Percentiles rank a stretch among this genome's conserved stretches.
phyloP scores from a whole-genome alignment of 1,284 basidiomycete species.

The Rhodotorula sp. region DNA sequence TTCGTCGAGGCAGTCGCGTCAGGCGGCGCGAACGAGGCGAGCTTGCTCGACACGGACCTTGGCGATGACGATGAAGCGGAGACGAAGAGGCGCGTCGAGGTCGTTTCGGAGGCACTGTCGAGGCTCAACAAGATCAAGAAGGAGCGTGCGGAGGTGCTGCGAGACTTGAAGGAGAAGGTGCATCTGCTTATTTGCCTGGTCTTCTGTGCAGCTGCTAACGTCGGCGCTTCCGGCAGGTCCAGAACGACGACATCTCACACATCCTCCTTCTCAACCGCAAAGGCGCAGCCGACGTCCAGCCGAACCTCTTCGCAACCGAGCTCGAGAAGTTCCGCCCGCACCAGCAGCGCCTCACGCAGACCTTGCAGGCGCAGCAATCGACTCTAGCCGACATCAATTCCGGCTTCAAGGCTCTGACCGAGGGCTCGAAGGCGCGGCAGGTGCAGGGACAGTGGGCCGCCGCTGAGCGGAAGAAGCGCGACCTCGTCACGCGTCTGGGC shows the following conservation, averaged over 20 bases:
- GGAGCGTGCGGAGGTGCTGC: conserved; percentile 81
- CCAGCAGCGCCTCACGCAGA: conserved; percentile 73
- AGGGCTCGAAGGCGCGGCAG: conserved; percentile 66
- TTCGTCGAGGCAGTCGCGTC: conserved; percentile 59
- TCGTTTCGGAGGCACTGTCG: conserved; percentile 74
- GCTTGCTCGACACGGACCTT: conserved; percentile 53
- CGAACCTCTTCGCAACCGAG: conserved; percentile 83
- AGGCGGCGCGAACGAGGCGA: conserved; percentile 26
- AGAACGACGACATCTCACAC: conserved; percentile 94
- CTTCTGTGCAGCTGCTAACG: background rate
- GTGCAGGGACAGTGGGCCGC: conserved; percentile 76
- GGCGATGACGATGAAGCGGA: conserved; percentile 60
- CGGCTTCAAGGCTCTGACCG: conserved; percentile 69
- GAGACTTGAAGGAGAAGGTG: conserved; percentile 91
- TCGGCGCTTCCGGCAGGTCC: conserved; percentile 60
- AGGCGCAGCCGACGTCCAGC: conserved; percentile 65
- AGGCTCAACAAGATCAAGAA: conserved; percentile 75
- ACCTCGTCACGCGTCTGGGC: conserved; percentile 68
- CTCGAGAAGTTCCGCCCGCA: conserved; percentile 93
- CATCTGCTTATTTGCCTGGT: background rate
- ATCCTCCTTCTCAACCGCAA: conserved; percentile 87
- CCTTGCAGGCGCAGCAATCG: conserved; percentile 71
- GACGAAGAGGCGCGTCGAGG: conserved; percentile 66
- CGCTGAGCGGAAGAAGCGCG: conserved; percentile 71
- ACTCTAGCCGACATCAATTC: conserved; percentile 67